Evolutionary conservation across 257 asterid species (phyloP).

Genomic region (Lycium ferocissimum): DNA sequence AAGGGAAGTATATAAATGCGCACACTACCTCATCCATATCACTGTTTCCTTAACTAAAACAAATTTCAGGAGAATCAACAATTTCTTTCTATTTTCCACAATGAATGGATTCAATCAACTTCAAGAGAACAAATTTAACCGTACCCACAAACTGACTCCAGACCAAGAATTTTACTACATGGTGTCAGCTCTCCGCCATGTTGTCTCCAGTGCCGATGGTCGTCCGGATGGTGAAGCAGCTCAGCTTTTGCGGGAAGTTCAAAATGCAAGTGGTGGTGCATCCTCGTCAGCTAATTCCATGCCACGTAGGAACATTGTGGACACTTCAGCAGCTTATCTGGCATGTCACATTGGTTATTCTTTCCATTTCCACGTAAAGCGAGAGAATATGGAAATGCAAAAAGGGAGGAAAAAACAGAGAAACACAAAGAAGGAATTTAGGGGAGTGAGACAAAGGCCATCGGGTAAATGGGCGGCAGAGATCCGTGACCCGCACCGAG

Average conservation of each 20-base stretch:
- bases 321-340: background rate
- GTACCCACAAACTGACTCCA: background rate
- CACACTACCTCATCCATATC: background rate
- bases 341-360: background rate
- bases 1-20: background rate
- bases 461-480: constrained; percentile 42
- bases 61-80: background rate
- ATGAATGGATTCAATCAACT: background rate
- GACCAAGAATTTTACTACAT: constrained; percentile 28
- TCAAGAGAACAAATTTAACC: background rate
- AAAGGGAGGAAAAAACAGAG: background rate
- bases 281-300: background rate
- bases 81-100: background rate
- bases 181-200: constrained; percentile 38
- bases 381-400: background rate
- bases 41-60: background rate
- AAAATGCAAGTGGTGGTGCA: background rate
- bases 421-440: constrained; percentile 21
- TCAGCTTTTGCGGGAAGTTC: background rate
- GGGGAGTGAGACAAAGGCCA: constrained; percentile 35
- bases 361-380: constrained; percentile 20
- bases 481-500: constrained; percentile 32
- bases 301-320: background rate
- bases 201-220: constrained; percentile 26
- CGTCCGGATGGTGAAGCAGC: background rate